Evolutionary conservation across 208 protist species (phyloP).

Genomic region (Acanthamoeba lenticulata): DNA sequence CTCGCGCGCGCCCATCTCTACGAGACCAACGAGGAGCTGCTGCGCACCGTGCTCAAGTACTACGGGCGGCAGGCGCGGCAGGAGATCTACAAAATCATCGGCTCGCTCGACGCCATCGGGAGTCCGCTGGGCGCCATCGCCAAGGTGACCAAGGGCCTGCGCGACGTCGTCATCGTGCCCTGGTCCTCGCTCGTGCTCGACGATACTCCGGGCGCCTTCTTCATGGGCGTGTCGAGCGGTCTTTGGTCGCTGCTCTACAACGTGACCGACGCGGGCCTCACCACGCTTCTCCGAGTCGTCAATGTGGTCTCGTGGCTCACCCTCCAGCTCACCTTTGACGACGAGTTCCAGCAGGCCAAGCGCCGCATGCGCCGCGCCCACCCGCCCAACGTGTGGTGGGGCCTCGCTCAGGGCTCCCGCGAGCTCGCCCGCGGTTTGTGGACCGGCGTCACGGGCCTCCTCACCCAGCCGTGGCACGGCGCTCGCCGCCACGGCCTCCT

Average conservation of each 20-base stretch:
- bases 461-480: not conserved
- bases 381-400: constrained; percentile 23
- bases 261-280: not conserved
- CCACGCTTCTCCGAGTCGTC: not conserved
- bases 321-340: constrained; percentile 53
- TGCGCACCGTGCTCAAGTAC: not conserved
- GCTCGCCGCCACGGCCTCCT: not conserved
- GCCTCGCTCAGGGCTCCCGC: not conserved
- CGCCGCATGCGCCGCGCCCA: not conserved
- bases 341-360: not conserved
- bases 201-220: constrained; percentile 50
- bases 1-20: not conserved
- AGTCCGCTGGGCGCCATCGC: not conserved
- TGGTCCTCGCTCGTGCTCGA: constrained; percentile 39
- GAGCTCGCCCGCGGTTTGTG: not conserved
- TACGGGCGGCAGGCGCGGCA: not conserved
- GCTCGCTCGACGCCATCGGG: constrained; percentile 38
- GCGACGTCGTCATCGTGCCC: constrained; percentile 15
- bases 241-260: not conserved
- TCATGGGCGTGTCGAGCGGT: not conserved
- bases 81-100: constrained; percentile 29
- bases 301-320: not conserved
- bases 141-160: not conserved
- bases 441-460: not conserved
- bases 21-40: constrained; percentile 11